A percentile compares a stretch with the other conserved stretches of the same genome.
These are phyloP conservation scores for Alternaria sp. DNA, from an alignment of 2,329 filamentous ascomycete species.

Conservation along the genomic window DNA sequence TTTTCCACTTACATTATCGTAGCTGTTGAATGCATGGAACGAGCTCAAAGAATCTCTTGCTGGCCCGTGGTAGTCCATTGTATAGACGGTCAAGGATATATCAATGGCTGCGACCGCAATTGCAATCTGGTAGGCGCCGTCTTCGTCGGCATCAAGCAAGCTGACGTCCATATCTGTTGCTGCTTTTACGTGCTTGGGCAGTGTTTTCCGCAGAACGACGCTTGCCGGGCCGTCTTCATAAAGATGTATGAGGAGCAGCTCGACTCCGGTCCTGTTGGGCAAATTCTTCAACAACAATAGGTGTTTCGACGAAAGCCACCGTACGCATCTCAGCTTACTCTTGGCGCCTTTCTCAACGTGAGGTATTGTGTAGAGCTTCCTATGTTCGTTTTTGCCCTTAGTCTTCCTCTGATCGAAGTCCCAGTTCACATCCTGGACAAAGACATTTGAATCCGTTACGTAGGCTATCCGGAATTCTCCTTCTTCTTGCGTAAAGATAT, in stretches of 20 bases:
- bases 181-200: conserved; percentile 74
- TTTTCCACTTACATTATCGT: conserved; percentile 59
- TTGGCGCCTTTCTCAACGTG: conserved; percentile 48
- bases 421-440: conserved; percentile 67
- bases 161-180: conserved; percentile 81
- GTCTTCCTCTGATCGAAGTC: conserved; percentile 55
- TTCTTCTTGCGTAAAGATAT: conserved; percentile 69
- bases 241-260: conserved; percentile 66
- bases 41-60: conserved; percentile 56
- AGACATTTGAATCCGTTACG: conserved; percentile 79
- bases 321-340: conserved; percentile 63
- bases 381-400: conserved; percentile 36
- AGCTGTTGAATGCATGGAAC: conserved; percentile 60
- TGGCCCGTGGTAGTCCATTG: conserved; percentile 72
- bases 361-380: conserved; percentile 43
- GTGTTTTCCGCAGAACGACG: conserved; percentile 62
- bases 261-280: conserved; percentile 62
- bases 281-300: conserved; percentile 66
- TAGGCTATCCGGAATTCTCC: conserved; percentile 77
- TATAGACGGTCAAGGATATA: conserved; percentile 78
- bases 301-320: conserved; percentile 63
- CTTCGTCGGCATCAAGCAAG: conserved; percentile 66
- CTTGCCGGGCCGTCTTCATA: conserved; percentile 62
- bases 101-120: conserved; percentile 84
- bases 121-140: conserved; percentile 76